Percentiles rank a stretch among this genome's conserved stretches.
These are phyloP conservation scores for Phytophthora colocasiae DNA, from an alignment of 352 stramenopile genomes.

Conservation along the genomic window DNA sequence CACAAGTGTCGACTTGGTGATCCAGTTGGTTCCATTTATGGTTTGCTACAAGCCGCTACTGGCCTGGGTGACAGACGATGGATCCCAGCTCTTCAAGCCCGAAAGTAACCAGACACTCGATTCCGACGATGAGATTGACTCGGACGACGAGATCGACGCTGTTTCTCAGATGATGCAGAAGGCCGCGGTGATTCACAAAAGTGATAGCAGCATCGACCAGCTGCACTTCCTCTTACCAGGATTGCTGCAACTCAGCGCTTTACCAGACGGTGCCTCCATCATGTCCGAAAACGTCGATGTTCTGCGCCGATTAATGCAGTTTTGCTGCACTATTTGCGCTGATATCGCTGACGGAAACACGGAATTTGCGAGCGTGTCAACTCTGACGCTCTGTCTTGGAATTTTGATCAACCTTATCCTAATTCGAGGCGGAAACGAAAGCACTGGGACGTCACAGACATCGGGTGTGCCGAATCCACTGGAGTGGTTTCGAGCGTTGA, in stretches of 20 bases:
- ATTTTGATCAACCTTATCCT: constrained; percentile 85
- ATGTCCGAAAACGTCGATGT: constrained; percentile 70
- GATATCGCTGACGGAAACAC: constrained; percentile 57
- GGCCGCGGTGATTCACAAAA: constrained; percentile 37
- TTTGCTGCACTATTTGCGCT: constrained; percentile 75
- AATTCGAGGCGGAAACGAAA: constrained; percentile 55
- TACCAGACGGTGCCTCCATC: constrained; percentile 56
- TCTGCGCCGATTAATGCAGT: constrained; percentile 73
- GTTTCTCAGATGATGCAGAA: constrained; percentile 54
- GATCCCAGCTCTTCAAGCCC: constrained; percentile 11
- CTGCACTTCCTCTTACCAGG: constrained; percentile 87
- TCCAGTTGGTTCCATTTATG: constrained; percentile 82
- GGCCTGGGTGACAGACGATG: constrained; percentile 24
- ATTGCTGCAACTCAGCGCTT: constrained; percentile 79
- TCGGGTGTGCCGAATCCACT: constrained; percentile 52
- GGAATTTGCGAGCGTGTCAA: constrained; percentile 63
- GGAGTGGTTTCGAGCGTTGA: constrained; percentile 78
- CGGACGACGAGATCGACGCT: constrained; percentile 71
- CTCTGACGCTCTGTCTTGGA: constrained; percentile 77
- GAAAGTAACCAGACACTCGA: constrained; percentile 42
- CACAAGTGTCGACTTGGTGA: constrained; percentile 65
- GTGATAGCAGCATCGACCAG: constrained; percentile 63
- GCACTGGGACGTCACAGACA: constrained; percentile 14
- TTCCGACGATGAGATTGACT: constrained; percentile 79
- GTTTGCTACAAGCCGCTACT: constrained; percentile 73